phyloP scores from a whole-genome alignment of 2,329 filamentous ascomycete species.

The Aspergillus tubingensis region DNA sequence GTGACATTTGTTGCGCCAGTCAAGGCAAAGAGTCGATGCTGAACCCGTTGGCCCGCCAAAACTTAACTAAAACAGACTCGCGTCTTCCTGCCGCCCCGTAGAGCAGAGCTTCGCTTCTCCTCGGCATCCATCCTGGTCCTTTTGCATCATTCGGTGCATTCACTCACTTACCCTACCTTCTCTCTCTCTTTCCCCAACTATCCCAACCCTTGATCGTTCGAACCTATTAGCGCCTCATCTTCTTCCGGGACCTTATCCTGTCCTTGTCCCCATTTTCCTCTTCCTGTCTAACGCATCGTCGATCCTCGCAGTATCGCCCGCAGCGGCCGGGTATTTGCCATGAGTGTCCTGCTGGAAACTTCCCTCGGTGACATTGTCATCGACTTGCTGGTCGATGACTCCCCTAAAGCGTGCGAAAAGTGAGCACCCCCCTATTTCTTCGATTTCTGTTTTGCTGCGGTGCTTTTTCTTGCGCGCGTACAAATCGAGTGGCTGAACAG shows the following conservation, averaged over 20 bases:
- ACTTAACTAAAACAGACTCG: background rate
- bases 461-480: constrained; percentile 16
- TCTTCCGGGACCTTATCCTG: background rate
- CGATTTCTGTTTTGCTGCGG: background rate
- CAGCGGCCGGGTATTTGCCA: constrained; percentile 42
- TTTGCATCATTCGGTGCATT: background rate
- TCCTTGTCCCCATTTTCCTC: constrained; percentile 8
- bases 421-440: constrained; percentile 52
- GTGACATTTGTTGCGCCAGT: too few species aligned
- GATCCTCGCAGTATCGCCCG: constrained; percentile 16
- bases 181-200: background rate
- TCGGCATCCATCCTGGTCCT: background rate
- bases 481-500: constrained; percentile 55
- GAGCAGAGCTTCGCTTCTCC: background rate
- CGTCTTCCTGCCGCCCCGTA: background rate
- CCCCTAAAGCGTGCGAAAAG: constrained; percentile 94
- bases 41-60: background rate
- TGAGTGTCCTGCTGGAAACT: constrained; percentile 94
- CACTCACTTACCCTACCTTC: too few species aligned
- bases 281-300: constrained; percentile 16
- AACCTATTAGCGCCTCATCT: constrained; percentile 1
- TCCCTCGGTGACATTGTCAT: constrained; percentile 92
- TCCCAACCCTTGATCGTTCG: background rate
- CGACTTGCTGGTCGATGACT: constrained; percentile 84
- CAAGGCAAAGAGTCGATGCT: too few species aligned